These are phyloP conservation scores for Chytridium lagenaria DNA, from an alignment of 371 early-diverging fungal genomes.

Conservation along the genomic window DNA sequence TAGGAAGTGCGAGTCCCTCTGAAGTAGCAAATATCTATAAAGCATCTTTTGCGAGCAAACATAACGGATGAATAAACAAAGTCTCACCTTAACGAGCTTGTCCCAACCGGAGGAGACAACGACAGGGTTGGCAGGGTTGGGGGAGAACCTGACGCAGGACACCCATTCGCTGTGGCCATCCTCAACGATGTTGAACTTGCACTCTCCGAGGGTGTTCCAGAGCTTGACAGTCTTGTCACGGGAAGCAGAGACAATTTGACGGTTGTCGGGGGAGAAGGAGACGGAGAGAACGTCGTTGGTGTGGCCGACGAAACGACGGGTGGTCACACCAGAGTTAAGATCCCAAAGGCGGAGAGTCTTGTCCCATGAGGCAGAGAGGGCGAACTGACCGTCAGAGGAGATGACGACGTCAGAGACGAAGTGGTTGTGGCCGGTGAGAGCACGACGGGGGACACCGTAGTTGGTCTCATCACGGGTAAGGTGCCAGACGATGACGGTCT, in stretches of 20 bases:
- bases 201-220: conserved; percentile 99
- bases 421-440: conserved; percentile 96
- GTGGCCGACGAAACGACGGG: conserved; percentile 97
- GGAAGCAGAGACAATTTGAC: conserved; percentile 97
- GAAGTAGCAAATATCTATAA: conserved; percentile 71
- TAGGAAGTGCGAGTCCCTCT: conserved; percentile 58
- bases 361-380: conserved; percentile 97
- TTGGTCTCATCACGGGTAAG: conserved; percentile 88
- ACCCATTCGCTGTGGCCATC: conserved; percentile 98
- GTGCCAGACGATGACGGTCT: conserved; percentile 96
- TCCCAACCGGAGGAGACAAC: conserved; percentile 99
- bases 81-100: conserved; percentile 95
- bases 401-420: conserved; percentile 96
- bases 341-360: conserved; percentile 99
- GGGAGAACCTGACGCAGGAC: conserved; percentile 98
- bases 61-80: neutral
- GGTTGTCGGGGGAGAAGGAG: conserved; percentile 98
- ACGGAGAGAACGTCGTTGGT: conserved; percentile 96
- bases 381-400: conserved; percentile 97
- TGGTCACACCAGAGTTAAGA: conserved; percentile 90
- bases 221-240: conserved; percentile 99
- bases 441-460: conserved; percentile 91
- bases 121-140: conserved; percentile 96
- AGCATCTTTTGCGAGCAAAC: conserved; percentile 40
- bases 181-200: conserved; percentile 94